These are phyloP conservation scores for Phytophthora quininea DNA, from an alignment of 352 stramenopile genomes.

Conservation along the genomic window DNA sequence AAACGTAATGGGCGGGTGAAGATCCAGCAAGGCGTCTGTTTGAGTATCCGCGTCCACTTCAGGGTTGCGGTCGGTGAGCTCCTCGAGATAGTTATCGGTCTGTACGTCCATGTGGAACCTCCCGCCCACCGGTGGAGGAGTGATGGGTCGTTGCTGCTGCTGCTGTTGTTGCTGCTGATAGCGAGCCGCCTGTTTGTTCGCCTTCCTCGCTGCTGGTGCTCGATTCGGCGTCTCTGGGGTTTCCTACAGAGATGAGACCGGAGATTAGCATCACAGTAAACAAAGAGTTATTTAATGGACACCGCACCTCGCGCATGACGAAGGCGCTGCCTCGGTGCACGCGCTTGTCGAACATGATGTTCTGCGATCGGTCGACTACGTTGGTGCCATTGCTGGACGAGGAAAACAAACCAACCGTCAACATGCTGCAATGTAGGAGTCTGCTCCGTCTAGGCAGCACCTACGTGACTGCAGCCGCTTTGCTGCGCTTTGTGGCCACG, in stretches of 20 bases:
- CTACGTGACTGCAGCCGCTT: constrained; percentile 52
- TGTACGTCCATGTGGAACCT: constrained; percentile 93
- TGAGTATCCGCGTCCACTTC: constrained; percentile 92
- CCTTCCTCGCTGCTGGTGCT: constrained; percentile 11
- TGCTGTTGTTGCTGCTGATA: constrained; percentile 39
- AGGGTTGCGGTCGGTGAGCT: constrained; percentile 90
- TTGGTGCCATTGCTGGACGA: constrained; percentile 27
- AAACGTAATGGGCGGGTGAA: constrained; percentile 85
- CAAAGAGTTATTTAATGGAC: background rate
- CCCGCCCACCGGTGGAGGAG: constrained; percentile 87
- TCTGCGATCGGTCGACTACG: constrained; percentile 53
- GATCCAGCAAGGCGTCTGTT: constrained; percentile 91
- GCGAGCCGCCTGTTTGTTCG: constrained; percentile 26
- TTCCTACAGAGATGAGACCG: constrained; percentile 28
- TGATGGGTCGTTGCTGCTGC: constrained; percentile 56
- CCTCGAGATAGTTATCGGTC: constrained; percentile 95
- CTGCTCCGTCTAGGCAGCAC: constrained; percentile 4
- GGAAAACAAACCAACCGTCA: background rate
- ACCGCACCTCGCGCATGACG: constrained; percentile 60
- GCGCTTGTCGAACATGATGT: constrained; percentile 95
- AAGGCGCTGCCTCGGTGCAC: constrained; percentile 95
- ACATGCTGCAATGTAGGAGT: background rate
- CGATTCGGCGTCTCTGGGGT: constrained; percentile 36
- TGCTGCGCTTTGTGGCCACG: constrained; percentile 76
- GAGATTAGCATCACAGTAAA: background rate